Evolutionary conservation across 179 eudicot species (phyloP).

Genomic region (Silene vulgaris): DNA sequence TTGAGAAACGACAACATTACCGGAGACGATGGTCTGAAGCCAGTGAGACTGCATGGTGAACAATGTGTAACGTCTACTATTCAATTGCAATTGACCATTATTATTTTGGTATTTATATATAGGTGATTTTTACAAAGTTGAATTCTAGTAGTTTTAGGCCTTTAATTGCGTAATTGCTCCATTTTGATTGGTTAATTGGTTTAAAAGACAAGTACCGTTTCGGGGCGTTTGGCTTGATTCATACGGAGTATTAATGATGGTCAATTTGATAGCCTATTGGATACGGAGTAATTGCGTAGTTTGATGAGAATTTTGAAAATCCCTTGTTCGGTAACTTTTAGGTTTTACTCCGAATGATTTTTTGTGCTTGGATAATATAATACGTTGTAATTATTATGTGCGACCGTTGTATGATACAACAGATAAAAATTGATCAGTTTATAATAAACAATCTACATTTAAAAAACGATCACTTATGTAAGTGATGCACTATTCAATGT

Average conservation of each 20-base stretch:
- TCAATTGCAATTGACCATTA: neutral
- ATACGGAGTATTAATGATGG: neutral
- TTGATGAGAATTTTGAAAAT: no score
- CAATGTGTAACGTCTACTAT: neutral
- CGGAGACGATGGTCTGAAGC: conserved; percentile 25
- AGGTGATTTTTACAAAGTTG: conserved; percentile 14
- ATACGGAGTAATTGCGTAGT: no score
- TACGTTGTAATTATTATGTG: no score
- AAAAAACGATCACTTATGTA: no score
- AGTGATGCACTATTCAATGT: no score
- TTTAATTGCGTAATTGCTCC: conserved; percentile 16
- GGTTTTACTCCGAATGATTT: no score
- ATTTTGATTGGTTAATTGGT: neutral
- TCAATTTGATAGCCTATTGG: neutral
- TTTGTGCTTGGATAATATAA: no score
- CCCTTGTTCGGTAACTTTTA: no score
- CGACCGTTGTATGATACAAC: no score
- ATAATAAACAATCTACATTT: no score
- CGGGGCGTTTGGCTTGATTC: neutral
- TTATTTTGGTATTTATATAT: conserved; percentile 1
- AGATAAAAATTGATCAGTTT: no score
- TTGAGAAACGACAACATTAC: neutral
- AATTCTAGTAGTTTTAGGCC: conserved; percentile 9
- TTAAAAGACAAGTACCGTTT: no score
- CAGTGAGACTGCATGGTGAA: conserved; percentile 18